phyloP scores from a whole-genome alignment of 78 protist genomes.

The Polysphondylium violaceum region DNA sequence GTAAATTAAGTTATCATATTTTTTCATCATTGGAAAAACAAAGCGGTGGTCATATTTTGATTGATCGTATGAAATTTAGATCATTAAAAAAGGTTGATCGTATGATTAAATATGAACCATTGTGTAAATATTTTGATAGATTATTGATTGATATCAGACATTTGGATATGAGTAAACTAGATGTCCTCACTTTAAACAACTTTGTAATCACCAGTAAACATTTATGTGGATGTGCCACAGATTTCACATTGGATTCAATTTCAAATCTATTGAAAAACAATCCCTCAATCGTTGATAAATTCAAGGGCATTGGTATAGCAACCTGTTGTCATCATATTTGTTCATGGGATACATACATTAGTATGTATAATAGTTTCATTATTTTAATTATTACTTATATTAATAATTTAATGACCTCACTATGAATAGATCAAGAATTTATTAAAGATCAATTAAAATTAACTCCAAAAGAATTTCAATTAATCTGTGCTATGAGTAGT shows the following conservation, averaged over 20 bases:
- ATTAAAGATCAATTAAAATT: constrained; percentile 23
- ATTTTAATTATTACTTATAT: background rate
- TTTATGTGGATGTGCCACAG: constrained; percentile 77
- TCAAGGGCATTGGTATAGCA: constrained; percentile 67
- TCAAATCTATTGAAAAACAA: background rate
- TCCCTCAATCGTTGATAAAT: background rate
- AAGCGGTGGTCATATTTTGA: constrained; percentile 53
- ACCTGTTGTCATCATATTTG: constrained; percentile 78
- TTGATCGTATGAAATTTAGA: constrained; percentile 62
- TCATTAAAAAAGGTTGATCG: constrained; percentile 38
- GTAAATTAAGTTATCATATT: constrained; percentile 69
- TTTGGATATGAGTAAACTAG: constrained; percentile 28
- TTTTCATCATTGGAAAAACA: constrained; percentile 32
- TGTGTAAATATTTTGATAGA: constrained; percentile 45
- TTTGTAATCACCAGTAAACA: constrained; percentile 57
- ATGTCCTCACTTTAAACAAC: background rate
- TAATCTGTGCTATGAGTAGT: constrained; percentile 51
- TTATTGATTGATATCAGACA: constrained; percentile 60
- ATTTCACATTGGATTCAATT: constrained; percentile 48
- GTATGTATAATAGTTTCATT: constrained; percentile 4
- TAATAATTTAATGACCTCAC: no score
- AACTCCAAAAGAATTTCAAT: constrained; percentile 45
- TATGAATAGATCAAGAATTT: constrained; percentile 51
- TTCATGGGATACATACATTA: constrained; percentile 37
- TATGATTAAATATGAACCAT: constrained; percentile 31